These are phyloP conservation scores for Alternaria infectoria DNA, from an alignment of 2,329 filamentous ascomycete species.

Conservation along the genomic window DNA sequence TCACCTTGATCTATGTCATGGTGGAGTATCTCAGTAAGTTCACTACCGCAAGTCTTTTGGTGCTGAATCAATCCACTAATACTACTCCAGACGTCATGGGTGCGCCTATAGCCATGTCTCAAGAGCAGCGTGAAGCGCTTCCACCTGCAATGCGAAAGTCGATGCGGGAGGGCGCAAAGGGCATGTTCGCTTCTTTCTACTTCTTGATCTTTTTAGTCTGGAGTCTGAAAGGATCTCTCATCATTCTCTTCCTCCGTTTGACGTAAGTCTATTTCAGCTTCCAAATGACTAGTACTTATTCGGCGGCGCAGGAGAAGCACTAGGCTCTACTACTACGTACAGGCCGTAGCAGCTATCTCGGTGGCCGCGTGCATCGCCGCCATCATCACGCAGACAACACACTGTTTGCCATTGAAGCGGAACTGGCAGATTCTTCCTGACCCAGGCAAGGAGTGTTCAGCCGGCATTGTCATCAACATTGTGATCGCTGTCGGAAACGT, in stretches of 20 bases:
- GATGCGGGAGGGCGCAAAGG: constrained; percentile 3
- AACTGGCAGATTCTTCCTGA: constrained; percentile 3
- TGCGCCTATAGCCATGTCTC: constrained; percentile 5
- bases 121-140: constrained; percentile 1
- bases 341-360: neutral
- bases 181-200: neutral
- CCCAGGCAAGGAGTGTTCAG: neutral
- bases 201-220: neutral
- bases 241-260: neutral
- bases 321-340: neutral
- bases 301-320: neutral
- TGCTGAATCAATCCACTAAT: neutral
- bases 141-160: neutral
- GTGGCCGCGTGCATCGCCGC: neutral
- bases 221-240: neutral
- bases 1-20: neutral
- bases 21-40: constrained; percentile 4
- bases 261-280: neutral
- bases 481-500: constrained; percentile 1
- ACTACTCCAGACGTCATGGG: neutral
- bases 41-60: neutral
- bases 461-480: neutral
- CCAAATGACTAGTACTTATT: neutral
- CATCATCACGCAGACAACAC: neutral
- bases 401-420: neutral